Conservation (phyloP, 768 basidiomycete species). For the Podaxis pistillaris region DNA sequence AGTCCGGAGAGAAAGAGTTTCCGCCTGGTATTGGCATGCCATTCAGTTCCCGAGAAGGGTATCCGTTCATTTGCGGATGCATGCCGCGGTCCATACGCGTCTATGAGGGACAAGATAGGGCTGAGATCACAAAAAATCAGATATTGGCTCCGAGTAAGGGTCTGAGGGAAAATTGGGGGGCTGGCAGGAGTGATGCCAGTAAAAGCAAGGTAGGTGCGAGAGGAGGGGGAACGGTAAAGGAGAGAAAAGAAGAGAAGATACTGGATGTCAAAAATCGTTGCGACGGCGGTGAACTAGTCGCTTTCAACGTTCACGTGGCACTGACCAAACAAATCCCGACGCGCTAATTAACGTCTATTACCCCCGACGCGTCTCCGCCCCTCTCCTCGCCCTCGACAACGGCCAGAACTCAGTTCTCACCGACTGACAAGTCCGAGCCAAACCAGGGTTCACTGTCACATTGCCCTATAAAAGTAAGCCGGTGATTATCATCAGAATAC, state of each 20-base stretch:
- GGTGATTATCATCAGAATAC: background rate
- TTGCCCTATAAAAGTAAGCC: background rate
- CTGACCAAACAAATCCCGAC: constrained; percentile 13
- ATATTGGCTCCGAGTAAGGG: background rate
- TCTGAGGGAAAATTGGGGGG: background rate
- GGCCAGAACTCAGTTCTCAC: background rate
- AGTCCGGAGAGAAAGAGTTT: background rate
- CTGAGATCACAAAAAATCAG: background rate
- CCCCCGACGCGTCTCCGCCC: background rate
- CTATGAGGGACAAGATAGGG: background rate
- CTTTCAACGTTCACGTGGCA: constrained; percentile 12
- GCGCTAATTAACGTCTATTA: background rate
- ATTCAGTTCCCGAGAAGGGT: constrained; percentile 3
- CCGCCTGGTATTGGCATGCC: background rate
- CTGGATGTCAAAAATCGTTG: constrained; percentile 11
- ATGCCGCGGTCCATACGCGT: constrained; percentile 8
- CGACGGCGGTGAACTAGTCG: constrained; percentile 6
- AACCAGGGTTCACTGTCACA: background rate
- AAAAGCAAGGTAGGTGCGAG: background rate
- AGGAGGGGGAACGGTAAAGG: background rate
- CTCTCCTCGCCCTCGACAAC: background rate
- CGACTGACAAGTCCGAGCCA: background rate
- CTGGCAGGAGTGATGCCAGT: background rate
- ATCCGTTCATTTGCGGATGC: constrained; percentile 10
- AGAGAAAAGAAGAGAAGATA: background rate